Base-by-base conservation (phyloP, 2,329 filamentous ascomycete genomes). In the Aspergillus sp. region DNA sequence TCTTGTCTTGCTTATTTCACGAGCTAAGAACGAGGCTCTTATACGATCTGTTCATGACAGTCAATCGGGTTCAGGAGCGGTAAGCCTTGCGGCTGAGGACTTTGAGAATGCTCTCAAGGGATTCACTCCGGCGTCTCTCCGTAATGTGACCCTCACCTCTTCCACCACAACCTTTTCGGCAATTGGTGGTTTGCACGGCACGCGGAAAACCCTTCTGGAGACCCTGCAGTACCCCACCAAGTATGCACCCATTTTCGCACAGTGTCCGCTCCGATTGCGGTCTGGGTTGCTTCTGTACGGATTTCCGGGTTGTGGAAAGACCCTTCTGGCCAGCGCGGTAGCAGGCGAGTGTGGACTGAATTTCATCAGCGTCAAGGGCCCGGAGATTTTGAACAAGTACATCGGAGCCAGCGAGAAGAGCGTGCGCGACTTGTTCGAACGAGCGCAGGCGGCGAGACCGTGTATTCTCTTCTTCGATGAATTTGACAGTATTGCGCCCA, bases 391-490 rank as follows among this genome's bases (percentile, higher is more conserved):
- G 34, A 98, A 98, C 69, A 98, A 98, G 63, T 98, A 98, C 58
- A 98, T 98, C 37, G 91, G 91, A 52, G 91, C 91, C 1, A 93
- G 84, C 16, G 91, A 98, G 53, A 98, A 98, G 69, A 86, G 80
- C 39, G 88, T 98, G 5, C 79, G 93, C 26, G 91, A 98, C 57
- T 69, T 98, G 1, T 98, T 98, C 51, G 89, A 94, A 54, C 77
- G 91, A 26, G 91, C 91, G 0, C 79, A 63, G 33, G 89, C 91
- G 3, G 91, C 91, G 4, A 78, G 82, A 38, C 93, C 93, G 0
- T 96, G 91, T 48, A 84, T 98, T 4, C 69, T 98, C 6, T 98
- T 98, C 70, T 98, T 98, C 53, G 91, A 98, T 53, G 91, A 98
- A 58, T 98, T 98, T 53, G 91, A 98, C 63, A 88, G 84, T 24